Percentiles rank a stretch among this genome's conserved stretches.
These are phyloP conservation scores for Pseudofabraea citricarpa DNA, from an alignment of 2,329 filamentous ascomycete species.

Conservation along the genomic window DNA sequence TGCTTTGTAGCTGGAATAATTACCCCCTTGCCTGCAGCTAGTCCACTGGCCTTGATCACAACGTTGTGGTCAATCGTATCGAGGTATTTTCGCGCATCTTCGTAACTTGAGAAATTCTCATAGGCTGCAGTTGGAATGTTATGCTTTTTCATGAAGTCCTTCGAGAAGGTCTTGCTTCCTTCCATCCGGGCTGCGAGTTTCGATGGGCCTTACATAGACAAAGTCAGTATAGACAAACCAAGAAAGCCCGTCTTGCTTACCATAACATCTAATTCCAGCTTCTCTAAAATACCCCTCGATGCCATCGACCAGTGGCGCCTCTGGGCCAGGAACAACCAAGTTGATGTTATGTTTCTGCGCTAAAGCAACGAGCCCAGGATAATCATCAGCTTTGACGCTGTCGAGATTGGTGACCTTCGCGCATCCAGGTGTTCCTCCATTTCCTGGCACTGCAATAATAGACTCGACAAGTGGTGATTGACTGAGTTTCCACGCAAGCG, in stretches of 20 bases:
- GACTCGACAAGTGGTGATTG: slow-evolving; percentile 73
- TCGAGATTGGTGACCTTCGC: slow-evolving; percentile 67
- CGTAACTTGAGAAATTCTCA: slow-evolving; percentile 79
- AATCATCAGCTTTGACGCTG: slow-evolving; percentile 67
- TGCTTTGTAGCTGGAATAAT: slow-evolving; percentile 65
- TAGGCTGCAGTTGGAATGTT: slow-evolving; percentile 88
- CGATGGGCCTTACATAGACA: slow-evolving; percentile 89
- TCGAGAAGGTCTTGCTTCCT: slow-evolving; percentile 94
- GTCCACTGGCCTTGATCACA: slow-evolving; percentile 89
- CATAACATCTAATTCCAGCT: slow-evolving; percentile 71
- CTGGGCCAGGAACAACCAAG: slow-evolving; percentile 81
- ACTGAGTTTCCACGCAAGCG: slow-evolving; percentile 85
- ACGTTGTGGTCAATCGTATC: slow-evolving; percentile 66
- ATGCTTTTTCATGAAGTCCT: slow-evolving; percentile 94
- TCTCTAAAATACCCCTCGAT: slow-evolving; percentile 74
- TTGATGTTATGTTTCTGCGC: slow-evolving; percentile 68
- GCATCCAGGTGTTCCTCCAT: slow-evolving; percentile 72
- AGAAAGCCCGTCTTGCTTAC: no score
- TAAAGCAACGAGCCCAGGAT: slow-evolving; percentile 67
- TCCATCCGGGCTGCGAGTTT: slow-evolving; percentile 85
- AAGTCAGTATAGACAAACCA: no score
- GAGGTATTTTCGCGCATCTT: slow-evolving; percentile 68
- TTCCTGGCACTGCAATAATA: slow-evolving; percentile 68
- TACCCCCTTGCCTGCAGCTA: slow-evolving; percentile 94
- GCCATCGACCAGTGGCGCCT: slow-evolving; percentile 83